Base-by-base conservation (phyloP, 2,329 filamentous ascomycete species). In the Rutstroemia sp. region DNA sequence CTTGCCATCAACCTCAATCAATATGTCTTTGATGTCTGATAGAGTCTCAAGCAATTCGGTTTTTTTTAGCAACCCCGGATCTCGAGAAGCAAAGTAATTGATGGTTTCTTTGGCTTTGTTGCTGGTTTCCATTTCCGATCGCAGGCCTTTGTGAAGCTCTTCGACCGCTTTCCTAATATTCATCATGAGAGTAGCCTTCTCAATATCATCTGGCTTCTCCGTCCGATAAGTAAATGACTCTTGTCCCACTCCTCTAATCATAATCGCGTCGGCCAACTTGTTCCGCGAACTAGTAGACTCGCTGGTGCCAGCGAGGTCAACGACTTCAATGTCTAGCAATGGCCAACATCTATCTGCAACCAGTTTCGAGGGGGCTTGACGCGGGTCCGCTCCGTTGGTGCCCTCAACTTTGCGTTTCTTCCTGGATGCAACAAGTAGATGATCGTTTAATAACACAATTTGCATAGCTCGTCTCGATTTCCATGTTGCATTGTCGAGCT, bases 401-500 rank as follows among this genome's bases (percentile, higher is more conserved):
- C 81, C 84, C 61, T 96, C 92, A 2, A 85, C 77, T 65, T 92
- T 90, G 66, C 92, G 90, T 77, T 96, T 96, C 75, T 96, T 96
- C 63, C 89, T 85, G 23, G 89, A 90, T 4, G 94, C 94, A 50
- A 99, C 81, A 21, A 99, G 80, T 1, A 99, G 77, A 71, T 99
- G 92, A 68, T 99, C 94, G 69, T 97, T 99, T 2, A 99, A 78
- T 57, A 99, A 73, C 58, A 97, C 92, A 59, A 99, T 84, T 68
- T 95, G 90, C 71, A 97, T 92, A 27, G 91, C 86, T 44, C 94
- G 80, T 61, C 88, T 80, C 4, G 92, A 90, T 72, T 96, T 96
- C 85, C 95, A 97, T 0, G 94, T 99, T 10, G 94, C 94, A 61
- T 94, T 95, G 72, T 99, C 95, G 59, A 99, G 78, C 74, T 99